phyloP scores from a whole-genome alignment of 2,329 filamentous ascomycete genomes.

The Ophiocordyceps polyrhachis-furcata region DNA sequence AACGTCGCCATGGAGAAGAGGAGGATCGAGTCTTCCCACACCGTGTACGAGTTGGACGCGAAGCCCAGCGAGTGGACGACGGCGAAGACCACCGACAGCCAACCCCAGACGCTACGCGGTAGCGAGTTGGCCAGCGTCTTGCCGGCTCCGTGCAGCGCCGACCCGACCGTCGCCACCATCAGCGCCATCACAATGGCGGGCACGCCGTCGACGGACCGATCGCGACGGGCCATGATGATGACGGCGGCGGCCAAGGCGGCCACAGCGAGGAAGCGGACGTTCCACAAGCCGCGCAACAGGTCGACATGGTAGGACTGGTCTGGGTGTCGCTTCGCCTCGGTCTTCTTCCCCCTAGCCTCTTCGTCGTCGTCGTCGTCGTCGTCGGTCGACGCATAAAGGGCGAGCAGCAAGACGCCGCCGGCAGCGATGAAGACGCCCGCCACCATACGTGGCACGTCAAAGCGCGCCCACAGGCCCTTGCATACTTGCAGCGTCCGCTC shows the following conservation, averaged over 20 bases:
- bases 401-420: constrained; percentile 46
- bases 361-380: constrained; percentile 34
- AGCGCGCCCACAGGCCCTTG: constrained; percentile 76
- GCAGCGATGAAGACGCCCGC: constrained; percentile 57
- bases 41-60: constrained; percentile 93
- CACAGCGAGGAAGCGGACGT: constrained; percentile 13
- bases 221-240: constrained; percentile 13
- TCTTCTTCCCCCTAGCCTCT: constrained; percentile 40
- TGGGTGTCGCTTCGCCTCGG: constrained; percentile 20
- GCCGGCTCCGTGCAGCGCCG: constrained; percentile 22
- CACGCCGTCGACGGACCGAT: constrained; percentile 14
- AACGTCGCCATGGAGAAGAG: constrained; percentile 85
- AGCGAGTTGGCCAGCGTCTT: constrained; percentile 33
- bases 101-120: constrained; percentile 73
- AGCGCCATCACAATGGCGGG: constrained; percentile 20
- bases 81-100: constrained; percentile 63
- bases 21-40: constrained; percentile 94
- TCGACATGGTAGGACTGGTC: constrained; percentile 15
- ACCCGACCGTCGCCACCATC: constrained; percentile 21
- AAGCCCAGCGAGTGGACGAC: constrained; percentile 84
- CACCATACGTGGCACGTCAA: constrained; percentile 74
- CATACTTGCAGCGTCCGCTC: constrained; percentile 59
- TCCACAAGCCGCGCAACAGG: constrained; percentile 18
- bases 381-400: constrained; percentile 51
- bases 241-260: constrained; percentile 9